These are phyloP conservation scores for Yamadazyma buinensis DNA, from an alignment of 1,139 yeast species.

Conservation along the genomic window DNA sequence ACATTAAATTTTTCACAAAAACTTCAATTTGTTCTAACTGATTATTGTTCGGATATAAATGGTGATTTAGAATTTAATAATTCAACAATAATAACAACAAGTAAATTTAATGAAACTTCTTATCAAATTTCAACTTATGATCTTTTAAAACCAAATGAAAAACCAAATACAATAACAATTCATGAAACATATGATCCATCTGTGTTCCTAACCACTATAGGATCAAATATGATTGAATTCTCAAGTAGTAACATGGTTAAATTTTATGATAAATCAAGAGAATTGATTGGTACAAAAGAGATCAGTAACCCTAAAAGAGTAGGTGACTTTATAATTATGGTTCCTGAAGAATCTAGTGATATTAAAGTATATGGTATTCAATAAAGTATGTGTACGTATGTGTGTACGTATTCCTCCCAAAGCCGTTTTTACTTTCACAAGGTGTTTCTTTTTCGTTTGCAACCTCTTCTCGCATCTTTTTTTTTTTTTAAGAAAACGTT, in stretches of 20 bases:
- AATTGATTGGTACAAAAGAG: background rate
- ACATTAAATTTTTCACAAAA: conserved; percentile 15
- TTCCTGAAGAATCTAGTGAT: too few relatives aligned
- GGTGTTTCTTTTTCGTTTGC: conserved; percentile 1
- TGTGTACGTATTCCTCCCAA: too few relatives aligned
- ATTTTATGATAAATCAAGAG: conserved; percentile 4
- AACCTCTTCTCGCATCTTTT: conserved; percentile 1
- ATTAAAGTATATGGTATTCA: too few relatives aligned
- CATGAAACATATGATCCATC: background rate
- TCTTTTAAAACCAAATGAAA: conserved; percentile 1
- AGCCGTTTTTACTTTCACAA: too few relatives aligned
- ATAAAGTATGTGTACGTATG: too few relatives aligned
- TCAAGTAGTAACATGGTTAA: conserved; percentile 1
- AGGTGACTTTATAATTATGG: conserved; percentile 1
- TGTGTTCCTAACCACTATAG: conserved; percentile 1
- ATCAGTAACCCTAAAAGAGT: conserved; percentile 3
- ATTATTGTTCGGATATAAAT: conserved; percentile 6
- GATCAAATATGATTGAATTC: conserved; percentile 1
- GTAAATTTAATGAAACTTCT: conserved; percentile 5
- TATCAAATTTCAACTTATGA: conserved; percentile 10
- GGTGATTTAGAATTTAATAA: conserved; percentile 9
- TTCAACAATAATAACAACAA: conserved; percentile 4
- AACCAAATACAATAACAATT: conserved; percentile 8
- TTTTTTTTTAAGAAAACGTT: too few relatives aligned
- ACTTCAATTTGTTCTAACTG: conserved; percentile 8